These are phyloP conservation scores for Paraphoma chrysanthemicola DNA, from an alignment of 2,329 filamentous ascomycete species.

Conservation along the genomic window DNA sequence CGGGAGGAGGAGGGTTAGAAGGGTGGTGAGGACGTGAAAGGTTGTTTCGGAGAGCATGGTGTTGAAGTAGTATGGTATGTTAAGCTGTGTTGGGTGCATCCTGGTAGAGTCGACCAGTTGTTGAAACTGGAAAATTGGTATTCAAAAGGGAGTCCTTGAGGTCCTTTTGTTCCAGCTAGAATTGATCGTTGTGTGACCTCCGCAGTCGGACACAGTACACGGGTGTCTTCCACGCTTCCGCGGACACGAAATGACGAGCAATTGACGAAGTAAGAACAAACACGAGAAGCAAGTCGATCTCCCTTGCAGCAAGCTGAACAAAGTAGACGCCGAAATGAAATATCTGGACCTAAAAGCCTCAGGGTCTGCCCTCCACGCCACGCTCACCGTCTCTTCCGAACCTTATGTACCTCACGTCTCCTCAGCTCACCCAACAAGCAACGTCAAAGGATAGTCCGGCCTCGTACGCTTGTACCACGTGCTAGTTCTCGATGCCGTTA, in stretches of 20 bases:
- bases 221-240: not conserved
- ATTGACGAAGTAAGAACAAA: slow-evolving; percentile 1
- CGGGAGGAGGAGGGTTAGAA: slow-evolving; percentile 34
- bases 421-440: not conserved
- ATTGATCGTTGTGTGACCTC: not conserved
- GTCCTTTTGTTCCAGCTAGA: not conserved
- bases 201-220: not conserved
- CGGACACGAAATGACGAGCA: slow-evolving; percentile 1
- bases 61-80: not conserved
- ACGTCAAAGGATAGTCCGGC: slow-evolving; percentile 3
- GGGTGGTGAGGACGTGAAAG: slow-evolving; percentile 22
- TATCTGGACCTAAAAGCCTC: not conserved
- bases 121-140: not conserved
- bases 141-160: not conserved
- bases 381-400: not conserved
- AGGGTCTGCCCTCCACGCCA: not conserved
- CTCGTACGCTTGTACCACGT: slow-evolving; percentile 3
- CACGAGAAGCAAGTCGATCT: not conserved
- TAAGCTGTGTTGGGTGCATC: not conserved
- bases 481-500: slow-evolving; percentile 4
- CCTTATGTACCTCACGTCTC: slow-evolving; percentile 1
- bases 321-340: not conserved
- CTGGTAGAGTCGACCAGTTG: not conserved
- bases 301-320: not conserved
- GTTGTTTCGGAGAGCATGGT: slow-evolving; percentile 9